A percentile compares a stretch with the other conserved stretches of the same genome.
Conservation (phyloP, 2,329 filamentous ascomycete genomes). For the Aspergillus sp. region DNA sequence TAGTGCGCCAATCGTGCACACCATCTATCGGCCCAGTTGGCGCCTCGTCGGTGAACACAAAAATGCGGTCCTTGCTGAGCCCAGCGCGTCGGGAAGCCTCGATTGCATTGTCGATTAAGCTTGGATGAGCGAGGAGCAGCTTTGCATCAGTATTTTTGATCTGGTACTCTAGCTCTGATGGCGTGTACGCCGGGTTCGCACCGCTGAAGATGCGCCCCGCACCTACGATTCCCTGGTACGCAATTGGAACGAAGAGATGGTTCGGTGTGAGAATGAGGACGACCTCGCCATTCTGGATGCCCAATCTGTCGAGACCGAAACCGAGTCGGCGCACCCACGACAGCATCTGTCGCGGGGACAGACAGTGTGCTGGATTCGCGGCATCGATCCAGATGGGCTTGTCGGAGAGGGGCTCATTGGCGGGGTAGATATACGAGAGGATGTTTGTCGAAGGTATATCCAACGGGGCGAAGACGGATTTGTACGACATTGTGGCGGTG, state of each 20-base stretch:
- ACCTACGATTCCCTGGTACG: conserved; percentile 11
- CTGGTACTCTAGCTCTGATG: conserved; percentile 9
- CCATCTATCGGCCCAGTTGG: not conserved
- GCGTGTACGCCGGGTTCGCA: conserved; percentile 7
- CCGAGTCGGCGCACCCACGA: conserved; percentile 9
- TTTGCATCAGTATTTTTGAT: conserved; percentile 1
- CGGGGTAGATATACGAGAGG: conserved; percentile 11
- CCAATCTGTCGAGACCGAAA: conserved; percentile 7
- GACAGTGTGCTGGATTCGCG: conserved; percentile 2
- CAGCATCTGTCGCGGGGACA: conserved; percentile 9
- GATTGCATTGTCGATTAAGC: conserved; percentile 3
- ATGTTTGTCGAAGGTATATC: conserved; percentile 8
- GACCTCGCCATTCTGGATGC: conserved; percentile 2
- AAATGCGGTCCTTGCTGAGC: conserved; percentile 4
- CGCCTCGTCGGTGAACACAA: conserved; percentile 5
- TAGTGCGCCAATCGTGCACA: conserved; percentile 4
- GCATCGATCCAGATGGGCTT: conserved; percentile 13
- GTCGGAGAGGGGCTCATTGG: conserved; percentile 6
- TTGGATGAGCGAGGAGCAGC: conserved; percentile 8
- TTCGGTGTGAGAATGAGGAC: conserved; percentile 11
- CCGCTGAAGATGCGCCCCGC: conserved; percentile 11
- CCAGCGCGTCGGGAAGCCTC: conserved; percentile 1
- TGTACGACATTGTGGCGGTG: conserved; percentile 1
- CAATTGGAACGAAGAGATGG: conserved; percentile 11
- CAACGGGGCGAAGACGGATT: conserved; percentile 4